Percentiles rank a stretch among this genome's conserved stretches.
Evolutionary conservation across 352 stramenopile species (phyloP).

Genomic region (Globisporangium irregulare): DNA sequence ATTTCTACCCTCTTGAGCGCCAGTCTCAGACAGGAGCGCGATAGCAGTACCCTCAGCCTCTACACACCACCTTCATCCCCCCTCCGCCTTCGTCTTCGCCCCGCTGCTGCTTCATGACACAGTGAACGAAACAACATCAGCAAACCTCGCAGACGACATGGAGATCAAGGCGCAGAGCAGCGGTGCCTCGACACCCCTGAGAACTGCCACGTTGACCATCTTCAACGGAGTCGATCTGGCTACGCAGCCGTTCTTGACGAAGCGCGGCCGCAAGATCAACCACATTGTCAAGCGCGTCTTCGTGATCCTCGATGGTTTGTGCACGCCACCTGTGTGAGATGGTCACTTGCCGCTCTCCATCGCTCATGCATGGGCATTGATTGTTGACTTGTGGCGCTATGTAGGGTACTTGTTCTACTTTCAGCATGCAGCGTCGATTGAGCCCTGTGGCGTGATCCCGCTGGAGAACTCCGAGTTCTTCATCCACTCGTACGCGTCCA

Average conservation of each 20-base stretch:
- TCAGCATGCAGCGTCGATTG: slow-evolving; percentile 36
- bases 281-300: slow-evolving; percentile 75
- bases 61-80: neutral
- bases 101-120: neutral
- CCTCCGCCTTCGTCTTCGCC: neutral
- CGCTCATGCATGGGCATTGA: neutral
- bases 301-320: slow-evolving; percentile 65
- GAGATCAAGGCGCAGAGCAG: slow-evolving; percentile 2
- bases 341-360: neutral
- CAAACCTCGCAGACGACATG: neutral
- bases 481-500: slow-evolving; percentile 70
- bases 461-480: slow-evolving; percentile 67
- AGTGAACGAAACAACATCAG: neutral
- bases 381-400: neutral
- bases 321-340: neutral
- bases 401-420: slow-evolving; percentile 84
- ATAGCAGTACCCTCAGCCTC: neutral
- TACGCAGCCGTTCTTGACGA: slow-evolving; percentile 69
- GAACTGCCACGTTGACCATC: slow-evolving; percentile 16
- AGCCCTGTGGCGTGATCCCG: slow-evolving; percentile 61
- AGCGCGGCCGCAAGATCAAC: slow-evolving; percentile 60
- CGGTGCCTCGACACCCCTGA: neutral
- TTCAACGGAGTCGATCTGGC: slow-evolving; percentile 67
- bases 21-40: neutral
- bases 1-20: neutral